These are phyloP conservation scores for Rhodotorula sp. DNA, from an alignment of 1,284 basidiomycete species.

Conservation along the genomic window DNA sequence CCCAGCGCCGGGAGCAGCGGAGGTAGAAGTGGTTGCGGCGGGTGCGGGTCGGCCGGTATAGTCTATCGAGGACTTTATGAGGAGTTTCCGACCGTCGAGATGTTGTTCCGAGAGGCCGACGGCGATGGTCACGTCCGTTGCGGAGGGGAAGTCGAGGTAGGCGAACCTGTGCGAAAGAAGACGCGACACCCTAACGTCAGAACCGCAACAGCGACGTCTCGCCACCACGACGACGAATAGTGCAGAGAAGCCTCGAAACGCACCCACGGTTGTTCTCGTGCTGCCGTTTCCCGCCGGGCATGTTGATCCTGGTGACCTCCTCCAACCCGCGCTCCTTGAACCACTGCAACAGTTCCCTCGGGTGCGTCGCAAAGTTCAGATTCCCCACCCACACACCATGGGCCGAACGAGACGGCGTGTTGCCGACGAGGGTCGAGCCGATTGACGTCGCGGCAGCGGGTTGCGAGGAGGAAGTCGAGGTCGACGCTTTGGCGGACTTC, in stretches of 20 bases:
- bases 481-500: background rate
- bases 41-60: constrained; percentile 48
- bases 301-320: constrained; percentile 55
- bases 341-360: constrained; percentile 35
- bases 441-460: constrained; percentile 7
- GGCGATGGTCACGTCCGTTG: constrained; percentile 69
- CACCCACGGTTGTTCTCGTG: constrained; percentile 55
- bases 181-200: no score
- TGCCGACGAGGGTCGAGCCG: constrained; percentile 31
- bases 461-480: background rate
- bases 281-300: constrained; percentile 53
- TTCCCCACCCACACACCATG: constrained; percentile 84
- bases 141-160: constrained; percentile 86
- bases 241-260: constrained; percentile 28
- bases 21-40: constrained; percentile 24
- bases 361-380: constrained; percentile 79
- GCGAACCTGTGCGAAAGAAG: constrained; percentile 66
- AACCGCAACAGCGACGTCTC: no score
- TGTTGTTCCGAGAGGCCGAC: constrained; percentile 76
- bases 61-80: constrained; percentile 75
- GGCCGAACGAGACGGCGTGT: constrained; percentile 34
- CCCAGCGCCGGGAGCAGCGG: background rate
- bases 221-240: background rate
- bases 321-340: constrained; percentile 38
- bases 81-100: constrained; percentile 77